These are phyloP conservation scores for Pestalotiopsis sp. DNA, from an alignment of 2,329 filamentous ascomycete species.

Conservation along the genomic window DNA sequence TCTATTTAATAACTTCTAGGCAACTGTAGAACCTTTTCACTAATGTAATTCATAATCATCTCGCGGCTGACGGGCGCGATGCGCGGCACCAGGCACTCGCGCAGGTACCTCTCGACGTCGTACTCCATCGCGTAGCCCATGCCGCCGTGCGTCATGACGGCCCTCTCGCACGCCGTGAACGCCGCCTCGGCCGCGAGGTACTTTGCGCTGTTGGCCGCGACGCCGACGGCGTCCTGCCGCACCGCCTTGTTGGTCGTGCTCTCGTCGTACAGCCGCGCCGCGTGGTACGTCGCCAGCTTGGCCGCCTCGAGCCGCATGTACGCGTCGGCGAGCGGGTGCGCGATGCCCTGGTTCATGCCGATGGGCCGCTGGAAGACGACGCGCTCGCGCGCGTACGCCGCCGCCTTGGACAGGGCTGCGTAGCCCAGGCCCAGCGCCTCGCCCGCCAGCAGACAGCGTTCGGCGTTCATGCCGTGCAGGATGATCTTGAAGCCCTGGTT, in stretches of 20 bases:
- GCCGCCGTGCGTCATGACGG: conserved; percentile 59
- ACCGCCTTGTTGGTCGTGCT: conserved; percentile 50
- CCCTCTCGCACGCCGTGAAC: conserved; percentile 61
- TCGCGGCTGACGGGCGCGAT: conserved; percentile 67
- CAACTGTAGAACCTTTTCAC: conserved; percentile 65
- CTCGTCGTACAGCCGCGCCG: conserved; percentile 61
- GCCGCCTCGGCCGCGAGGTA: conserved; percentile 68
- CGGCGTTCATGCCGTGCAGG: conserved; percentile 78
- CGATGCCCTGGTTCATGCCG: conserved; percentile 65
- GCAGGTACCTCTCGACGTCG: conserved; percentile 64
- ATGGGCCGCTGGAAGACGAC: conserved; percentile 66
- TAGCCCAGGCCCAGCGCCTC: conserved; percentile 82
- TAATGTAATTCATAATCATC: conserved; percentile 76
- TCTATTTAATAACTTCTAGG: conserved; percentile 55
- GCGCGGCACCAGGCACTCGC: conserved; percentile 64
- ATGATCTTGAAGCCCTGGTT: conserved; percentile 78
- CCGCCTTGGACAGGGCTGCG: conserved; percentile 62
- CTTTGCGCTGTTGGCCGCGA: conserved; percentile 70
- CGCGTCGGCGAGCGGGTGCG: conserved; percentile 64
- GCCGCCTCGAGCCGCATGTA: conserved; percentile 67
- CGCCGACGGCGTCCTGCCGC: conserved; percentile 56
- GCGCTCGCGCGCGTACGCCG: conserved; percentile 65
- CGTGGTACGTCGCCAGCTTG: conserved; percentile 65
- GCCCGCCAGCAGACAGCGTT: conserved; percentile 73
- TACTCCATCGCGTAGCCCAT: conserved; percentile 68